phyloP scores from a whole-genome alignment of 2,329 filamentous ascomycete species.

The Pseudocercospora fijiensis region DNA sequence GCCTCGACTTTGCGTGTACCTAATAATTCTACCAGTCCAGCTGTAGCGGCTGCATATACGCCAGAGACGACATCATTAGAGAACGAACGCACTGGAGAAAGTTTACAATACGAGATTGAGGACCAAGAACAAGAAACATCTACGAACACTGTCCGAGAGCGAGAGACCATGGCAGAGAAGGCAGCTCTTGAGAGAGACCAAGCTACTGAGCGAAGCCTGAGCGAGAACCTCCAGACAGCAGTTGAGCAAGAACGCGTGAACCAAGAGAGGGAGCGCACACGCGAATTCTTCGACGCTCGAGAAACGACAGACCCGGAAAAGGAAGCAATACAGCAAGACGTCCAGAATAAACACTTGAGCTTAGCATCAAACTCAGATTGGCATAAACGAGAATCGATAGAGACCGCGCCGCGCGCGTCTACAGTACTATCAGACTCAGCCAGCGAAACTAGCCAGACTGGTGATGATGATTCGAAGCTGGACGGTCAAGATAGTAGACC shows the following conservation, averaged over 20 bases:
- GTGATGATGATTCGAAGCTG: slow-evolving; percentile 6
- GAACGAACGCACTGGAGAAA: background rate
- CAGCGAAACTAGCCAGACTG: slow-evolving; percentile 16
- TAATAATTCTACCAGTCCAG: background rate
- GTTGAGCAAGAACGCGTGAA: slow-evolving; percentile 5
- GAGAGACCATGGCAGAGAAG: background rate
- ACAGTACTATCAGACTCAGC: slow-evolving; percentile 23
- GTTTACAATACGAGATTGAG: background rate
- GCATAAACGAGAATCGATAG: slow-evolving; percentile 25
- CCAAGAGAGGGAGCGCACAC: slow-evolving; percentile 9
- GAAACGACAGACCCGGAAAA: slow-evolving; percentile 20
- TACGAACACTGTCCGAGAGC: background rate
- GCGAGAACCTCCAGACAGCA: slow-evolving; percentile 6
- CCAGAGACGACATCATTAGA: background rate
- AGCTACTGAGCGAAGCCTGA: background rate
- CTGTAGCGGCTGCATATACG: background rate
- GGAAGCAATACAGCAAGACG: slow-evolving; percentile 23
- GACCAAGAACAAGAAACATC: background rate
- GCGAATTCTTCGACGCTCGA: background rate
- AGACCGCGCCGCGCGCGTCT: slow-evolving; percentile 22
- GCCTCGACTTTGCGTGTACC: background rate
- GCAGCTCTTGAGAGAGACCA: slow-evolving; percentile 11
- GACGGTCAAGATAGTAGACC: slow-evolving; percentile 10
- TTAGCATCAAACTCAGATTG: slow-evolving; percentile 17
- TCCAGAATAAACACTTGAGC: slow-evolving; percentile 22